Evolutionary conservation across 2,329 filamentous ascomycete species (phyloP).

Genomic region (Colletotrichum shisoi): DNA sequence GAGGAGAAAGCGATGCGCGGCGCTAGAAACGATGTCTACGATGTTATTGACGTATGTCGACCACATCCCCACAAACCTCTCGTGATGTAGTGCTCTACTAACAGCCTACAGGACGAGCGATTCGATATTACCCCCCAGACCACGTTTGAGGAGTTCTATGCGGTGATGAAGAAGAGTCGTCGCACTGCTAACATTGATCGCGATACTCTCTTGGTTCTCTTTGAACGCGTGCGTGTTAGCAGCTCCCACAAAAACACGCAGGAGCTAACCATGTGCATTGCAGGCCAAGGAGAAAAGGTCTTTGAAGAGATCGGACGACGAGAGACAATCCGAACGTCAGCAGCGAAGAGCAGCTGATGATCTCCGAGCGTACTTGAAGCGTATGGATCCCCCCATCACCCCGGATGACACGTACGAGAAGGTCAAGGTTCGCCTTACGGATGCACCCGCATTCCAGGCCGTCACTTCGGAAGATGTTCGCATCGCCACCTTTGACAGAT

Average conservation of each 20-base stretch:
- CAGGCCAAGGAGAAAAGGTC: constrained; percentile 85
- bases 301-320: constrained; percentile 77
- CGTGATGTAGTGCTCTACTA: constrained; percentile 34
- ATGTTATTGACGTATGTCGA: constrained; percentile 81
- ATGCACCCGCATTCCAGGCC: constrained; percentile 83
- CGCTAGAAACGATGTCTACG: constrained; percentile 81
- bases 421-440: constrained; percentile 79
- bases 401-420: constrained; percentile 86
- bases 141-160: constrained; percentile 85
- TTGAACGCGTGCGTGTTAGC: constrained; percentile 70
- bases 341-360: constrained; percentile 86
- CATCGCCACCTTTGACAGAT: constrained; percentile 86
- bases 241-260: not conserved
- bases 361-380: constrained; percentile 86
- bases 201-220: constrained; percentile 81
- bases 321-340: constrained; percentile 83
- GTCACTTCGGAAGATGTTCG: constrained; percentile 84
- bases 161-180: constrained; percentile 82
- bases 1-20: constrained; percentile 87
- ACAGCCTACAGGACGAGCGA: constrained; percentile 76
- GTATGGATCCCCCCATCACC: constrained; percentile 82
- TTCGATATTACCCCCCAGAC: constrained; percentile 90
- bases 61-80: not conserved
- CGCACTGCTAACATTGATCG: constrained; percentile 87
- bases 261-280: constrained; percentile 21